phyloP scores from a whole-genome alignment of 108 stramenopile species.

The Asterionellopsis glacialis region DNA sequence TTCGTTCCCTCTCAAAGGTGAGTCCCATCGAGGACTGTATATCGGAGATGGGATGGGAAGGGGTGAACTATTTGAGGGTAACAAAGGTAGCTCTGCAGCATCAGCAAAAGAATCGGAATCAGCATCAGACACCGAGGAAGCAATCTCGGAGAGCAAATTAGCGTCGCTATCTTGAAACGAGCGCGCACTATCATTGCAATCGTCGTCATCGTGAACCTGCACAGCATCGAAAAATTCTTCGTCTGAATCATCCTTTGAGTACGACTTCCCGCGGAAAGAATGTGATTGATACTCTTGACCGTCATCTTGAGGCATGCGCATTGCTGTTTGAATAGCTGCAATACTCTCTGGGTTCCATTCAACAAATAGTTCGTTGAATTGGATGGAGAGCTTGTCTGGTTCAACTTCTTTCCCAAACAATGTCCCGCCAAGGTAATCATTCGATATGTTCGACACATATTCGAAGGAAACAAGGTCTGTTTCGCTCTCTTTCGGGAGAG shows the following conservation, averaged over 20 bases:
- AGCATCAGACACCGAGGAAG: conserved; percentile 13
- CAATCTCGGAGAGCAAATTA: conserved; percentile 21
- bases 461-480: conserved; percentile 43
- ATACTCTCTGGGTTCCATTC: conserved; percentile 84
- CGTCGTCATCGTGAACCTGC: conserved; percentile 24
- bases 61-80: too few species aligned
- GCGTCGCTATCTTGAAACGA: conserved; percentile 1
- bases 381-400: conserved; percentile 22
- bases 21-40: background rate
- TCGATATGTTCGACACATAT: conserved; percentile 12
- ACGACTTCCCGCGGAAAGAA: background rate
- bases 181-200: background rate
- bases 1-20: background rate
- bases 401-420: background rate
- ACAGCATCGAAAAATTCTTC: conserved; percentile 65
- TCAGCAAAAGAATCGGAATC: background rate
- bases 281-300: background rate
- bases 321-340: conserved; percentile 47
- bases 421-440: background rate
- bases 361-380: conserved; percentile 61
- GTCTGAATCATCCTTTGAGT: conserved; percentile 9
- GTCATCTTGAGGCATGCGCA: conserved; percentile 20
- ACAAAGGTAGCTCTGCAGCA: background rate
- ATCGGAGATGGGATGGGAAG: too few species aligned
- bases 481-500: background rate